Evolutionary conservation across 805 yeast genomes (phyloP), one percentile per base, ranked within the genome.

Genomic region (Wickerhamiella vanderwaltii): DNA sequence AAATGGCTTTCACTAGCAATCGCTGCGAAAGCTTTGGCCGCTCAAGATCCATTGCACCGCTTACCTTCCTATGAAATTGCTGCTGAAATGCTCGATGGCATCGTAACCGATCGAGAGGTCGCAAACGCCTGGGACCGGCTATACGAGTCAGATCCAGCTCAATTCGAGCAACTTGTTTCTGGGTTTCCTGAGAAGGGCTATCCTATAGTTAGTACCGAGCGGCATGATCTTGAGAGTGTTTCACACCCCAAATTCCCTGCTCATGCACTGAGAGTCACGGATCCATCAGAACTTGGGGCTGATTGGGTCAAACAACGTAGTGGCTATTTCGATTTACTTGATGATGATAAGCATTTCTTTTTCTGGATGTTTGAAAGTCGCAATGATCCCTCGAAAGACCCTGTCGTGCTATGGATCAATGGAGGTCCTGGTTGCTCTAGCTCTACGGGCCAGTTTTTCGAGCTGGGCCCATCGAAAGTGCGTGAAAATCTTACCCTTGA

Each of bases 341-440:
- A 79, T 39, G 85, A 77, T 50, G 95, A 84, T 56, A 87, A 86
- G 64, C 95, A 86, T 65, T 83, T 87, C 60, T 88, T 88, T 64
- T 88, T 78, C 65, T 85, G 93, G 88, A 79, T 79, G 55, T 86
- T 84, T 54, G 95, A 86, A 61, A 76, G 81, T 49, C 73, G 79
- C 48, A 80, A 79, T 60, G 88, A 83, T 61, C 95, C 95, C 13
- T 64, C 65, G 48, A 81, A 69, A 46, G 95, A 86, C 63, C 95
- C 95, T 2, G 69, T 86, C 29, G 72, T 86, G 41, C 67, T 86
- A 54, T 85, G 94, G 96, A 68, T 88, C 55, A 87, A 88, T 59
- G 96, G 96, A 48, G 96, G 96, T 9, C 96, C 96, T 37, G 96
- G 96, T n/a, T 87, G 96, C 61, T 83, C 95, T 1, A 82, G 94